Percentiles rank a stretch among this genome's conserved stretches.
Conservation (phyloP, 768 basidiomycete genomes). For the Xanthoconium purpureum region DNA sequence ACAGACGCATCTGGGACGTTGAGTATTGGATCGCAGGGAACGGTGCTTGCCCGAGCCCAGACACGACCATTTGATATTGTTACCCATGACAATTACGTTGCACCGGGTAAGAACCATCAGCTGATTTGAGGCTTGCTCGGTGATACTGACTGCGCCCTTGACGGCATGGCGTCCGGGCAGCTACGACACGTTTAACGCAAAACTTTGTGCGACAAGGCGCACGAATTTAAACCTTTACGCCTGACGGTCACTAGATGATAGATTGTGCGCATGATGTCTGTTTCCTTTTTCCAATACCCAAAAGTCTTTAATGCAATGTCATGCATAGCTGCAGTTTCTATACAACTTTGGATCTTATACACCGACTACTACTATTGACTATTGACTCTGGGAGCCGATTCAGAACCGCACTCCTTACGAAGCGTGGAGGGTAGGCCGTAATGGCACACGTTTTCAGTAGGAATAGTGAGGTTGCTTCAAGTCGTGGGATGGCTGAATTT, state of each 20-base stretch:
- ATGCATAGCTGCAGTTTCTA: constrained; percentile 17
- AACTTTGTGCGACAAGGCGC: constrained; percentile 58
- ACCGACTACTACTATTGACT: constrained; percentile 18
- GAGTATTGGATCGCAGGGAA: constrained; percentile 55
- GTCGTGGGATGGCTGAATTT: constrained; percentile 5
- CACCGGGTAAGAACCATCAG: constrained; percentile 59
- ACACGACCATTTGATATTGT: constrained; percentile 80
- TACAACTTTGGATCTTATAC: constrained; percentile 30
- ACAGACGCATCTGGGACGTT: constrained; percentile 50
- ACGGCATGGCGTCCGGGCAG: constrained; percentile 25
- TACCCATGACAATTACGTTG: constrained; percentile 68
- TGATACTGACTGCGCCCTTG: constrained; percentile 14
- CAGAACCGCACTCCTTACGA: constrained; percentile 1
- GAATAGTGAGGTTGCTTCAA: neutral
- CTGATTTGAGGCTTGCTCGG: constrained; percentile 15
- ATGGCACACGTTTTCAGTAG: constrained; percentile 19
- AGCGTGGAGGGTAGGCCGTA: constrained; percentile 13
- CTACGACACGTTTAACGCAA: constrained; percentile 52
- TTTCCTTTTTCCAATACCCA: neutral
- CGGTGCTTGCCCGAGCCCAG: constrained; percentile 64
- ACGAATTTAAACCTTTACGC: constrained; percentile 52
- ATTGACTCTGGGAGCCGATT: constrained; percentile 13
- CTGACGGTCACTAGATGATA: constrained; percentile 34
- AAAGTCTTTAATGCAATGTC: constrained; percentile 9
- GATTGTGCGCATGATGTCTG: constrained; percentile 13